Base-by-base conservation (phyloP, 441 rosid genomes). In the Omphalea diandra region DNA sequence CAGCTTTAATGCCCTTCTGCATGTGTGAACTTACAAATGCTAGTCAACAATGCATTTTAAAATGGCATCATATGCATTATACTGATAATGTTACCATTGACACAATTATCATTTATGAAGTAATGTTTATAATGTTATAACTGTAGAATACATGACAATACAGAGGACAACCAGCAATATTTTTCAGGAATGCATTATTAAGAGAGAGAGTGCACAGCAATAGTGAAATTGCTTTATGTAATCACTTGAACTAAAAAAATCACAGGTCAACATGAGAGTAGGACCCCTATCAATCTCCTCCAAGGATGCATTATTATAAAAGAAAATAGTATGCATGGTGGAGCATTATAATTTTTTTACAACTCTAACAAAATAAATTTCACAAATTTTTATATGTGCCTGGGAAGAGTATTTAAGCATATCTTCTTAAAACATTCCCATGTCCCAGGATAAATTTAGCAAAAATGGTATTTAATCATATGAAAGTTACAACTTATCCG, bases 1-100 rank as follows among this genome's bases (percentile, higher is more conserved):
- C 96, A 75, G 98, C 93, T 75, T 73, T 85, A 70, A 61, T 80
- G 79, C 99, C 99, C 81, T 75, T 88, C 99, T 94, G 90, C 82
- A 83, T 63, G 53, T 65, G 65, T 68, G 20, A 72, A 65, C 65
- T 70, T 68, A 60, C 55, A 69, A 70, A 73, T 61, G 33, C 66
- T 36, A 70, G 65, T 8, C 44, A 63, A 69, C 52, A 32, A 22
- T 14, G 52, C 26, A 5, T 24, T 26, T 60, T 41, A 41, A 29
- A 72, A 10, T 61, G 60, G 38, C 55, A 31, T 43, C 43, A 41
- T 35, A 55, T 52, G 43, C 10, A 41, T 54, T 24, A 29, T 18
- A 12, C 20, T 44, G 29, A 26, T 26, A n/a, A 4, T 15, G 9
- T 27, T 14, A 27, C 38, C 20, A 52, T 15, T 2, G 41, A 36